These are phyloP conservation scores for Blastobotrys parvus DNA, from an alignment of 805 yeast genomes.

Conservation along the genomic window DNA sequence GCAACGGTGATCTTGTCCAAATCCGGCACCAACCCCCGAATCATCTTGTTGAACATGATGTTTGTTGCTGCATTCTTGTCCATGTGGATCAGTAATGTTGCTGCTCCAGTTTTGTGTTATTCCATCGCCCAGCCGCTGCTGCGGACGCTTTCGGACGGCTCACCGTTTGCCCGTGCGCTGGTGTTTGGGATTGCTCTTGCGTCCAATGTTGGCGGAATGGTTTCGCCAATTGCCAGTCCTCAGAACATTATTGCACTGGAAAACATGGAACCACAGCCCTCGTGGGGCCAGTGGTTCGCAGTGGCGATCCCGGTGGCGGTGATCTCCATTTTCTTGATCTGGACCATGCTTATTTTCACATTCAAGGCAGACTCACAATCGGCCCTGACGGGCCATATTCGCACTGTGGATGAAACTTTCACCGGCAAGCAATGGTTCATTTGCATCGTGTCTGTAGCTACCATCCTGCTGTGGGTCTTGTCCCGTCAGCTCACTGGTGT, in stretches of 20 bases:
- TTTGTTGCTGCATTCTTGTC: slow-evolving; percentile 75
- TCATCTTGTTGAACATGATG: slow-evolving; percentile 74
- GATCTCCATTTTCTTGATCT: slow-evolving; percentile 54
- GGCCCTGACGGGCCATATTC: slow-evolving; percentile 46
- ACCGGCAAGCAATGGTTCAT: slow-evolving; percentile 70
- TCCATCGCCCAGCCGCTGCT: slow-evolving; percentile 87
- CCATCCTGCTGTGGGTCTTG: slow-evolving; percentile 86
- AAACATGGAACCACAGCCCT: slow-evolving; percentile 72
- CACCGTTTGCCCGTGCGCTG: slow-evolving; percentile 72
- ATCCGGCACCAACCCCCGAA: slow-evolving; percentile 81
- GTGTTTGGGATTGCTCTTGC: slow-evolving; percentile 90
- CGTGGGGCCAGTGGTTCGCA: slow-evolving; percentile 93
- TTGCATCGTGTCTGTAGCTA: slow-evolving; percentile 51
- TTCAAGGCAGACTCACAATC: slow-evolving; percentile 46
- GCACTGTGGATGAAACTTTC: slow-evolving; percentile 55
- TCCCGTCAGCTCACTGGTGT: slow-evolving; percentile 62
- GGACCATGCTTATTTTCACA: slow-evolving; percentile 62
- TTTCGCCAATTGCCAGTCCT: slow-evolving; percentile 95
- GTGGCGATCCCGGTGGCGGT: slow-evolving; percentile 75
- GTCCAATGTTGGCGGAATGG: slow-evolving; percentile 92
- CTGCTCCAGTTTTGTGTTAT: slow-evolving; percentile 90
- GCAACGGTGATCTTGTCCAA: slow-evolving; percentile 73
- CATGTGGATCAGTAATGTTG: slow-evolving; percentile 96
- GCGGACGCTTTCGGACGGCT: slow-evolving; percentile 71
- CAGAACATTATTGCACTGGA: slow-evolving; percentile 89